Conservation (phyloP, 352 stramenopile genomes). For the Phytopythium oedochilum region DNA sequence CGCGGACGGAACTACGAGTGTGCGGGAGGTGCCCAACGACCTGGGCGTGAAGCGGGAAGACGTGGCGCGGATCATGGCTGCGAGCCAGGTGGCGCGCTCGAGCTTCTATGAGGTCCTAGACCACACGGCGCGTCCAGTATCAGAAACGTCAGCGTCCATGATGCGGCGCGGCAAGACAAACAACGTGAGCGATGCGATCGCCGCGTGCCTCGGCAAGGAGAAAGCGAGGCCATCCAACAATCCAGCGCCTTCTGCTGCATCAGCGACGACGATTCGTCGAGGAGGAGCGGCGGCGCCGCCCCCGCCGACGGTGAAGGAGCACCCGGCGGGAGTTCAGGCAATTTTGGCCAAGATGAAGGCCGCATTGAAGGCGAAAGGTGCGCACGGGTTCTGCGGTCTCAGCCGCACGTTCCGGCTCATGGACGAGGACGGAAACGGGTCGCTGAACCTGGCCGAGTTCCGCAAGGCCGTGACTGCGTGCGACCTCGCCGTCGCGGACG, state of each 20-base stretch:
- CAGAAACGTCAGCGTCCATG: slow-evolving; percentile 5
- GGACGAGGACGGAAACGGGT: slow-evolving; percentile 73
- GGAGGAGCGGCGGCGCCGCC: background rate
- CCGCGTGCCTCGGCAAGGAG: slow-evolving; percentile 39
- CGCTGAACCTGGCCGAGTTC: slow-evolving; percentile 75
- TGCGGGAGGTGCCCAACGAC: slow-evolving; percentile 48
- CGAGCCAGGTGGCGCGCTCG: slow-evolving; percentile 9
- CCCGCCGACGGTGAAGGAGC: background rate
- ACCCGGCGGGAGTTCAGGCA: slow-evolving; percentile 45
- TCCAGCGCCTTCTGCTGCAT: background rate
- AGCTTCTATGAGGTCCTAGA: slow-evolving; percentile 61
- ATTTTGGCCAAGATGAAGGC: slow-evolving; percentile 48
- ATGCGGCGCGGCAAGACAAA: slow-evolving; percentile 31
- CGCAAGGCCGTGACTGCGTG: slow-evolving; percentile 53
- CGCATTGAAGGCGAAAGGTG: slow-evolving; percentile 52
- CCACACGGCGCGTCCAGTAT: slow-evolving; percentile 28
- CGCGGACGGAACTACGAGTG: slow-evolving; percentile 36
- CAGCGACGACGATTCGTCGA: background rate
- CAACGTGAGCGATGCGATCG: slow-evolving; percentile 46
- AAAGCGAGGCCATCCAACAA: background rate
- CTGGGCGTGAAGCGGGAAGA: slow-evolving; percentile 27
- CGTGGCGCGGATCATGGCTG: slow-evolving; percentile 22
- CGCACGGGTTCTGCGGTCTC: slow-evolving; percentile 69
- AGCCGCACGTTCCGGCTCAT: slow-evolving; percentile 71
- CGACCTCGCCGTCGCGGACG: slow-evolving; percentile 42